These are phyloP conservation scores for Suillus placidus DNA, from an alignment of 768 basidiomycete genomes.

Conservation along the genomic window DNA sequence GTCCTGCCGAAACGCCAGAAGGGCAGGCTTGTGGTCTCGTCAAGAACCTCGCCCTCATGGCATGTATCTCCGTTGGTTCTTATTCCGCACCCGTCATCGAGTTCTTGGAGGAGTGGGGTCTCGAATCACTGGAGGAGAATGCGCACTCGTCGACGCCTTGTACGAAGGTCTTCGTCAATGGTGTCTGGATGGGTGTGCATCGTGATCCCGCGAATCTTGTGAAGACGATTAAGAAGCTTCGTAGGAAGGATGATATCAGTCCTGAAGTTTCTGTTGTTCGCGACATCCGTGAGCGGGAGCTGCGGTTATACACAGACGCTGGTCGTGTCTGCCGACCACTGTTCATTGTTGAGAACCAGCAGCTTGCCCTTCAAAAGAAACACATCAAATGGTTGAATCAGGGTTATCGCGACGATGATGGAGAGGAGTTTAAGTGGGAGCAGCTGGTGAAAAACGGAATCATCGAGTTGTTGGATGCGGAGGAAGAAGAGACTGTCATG, in stretches of 20 bases:
- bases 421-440: slow-evolving; percentile 77
- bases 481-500: slow-evolving; percentile 99
- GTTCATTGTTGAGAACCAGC: slow-evolving; percentile 94
- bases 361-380: slow-evolving; percentile 80
- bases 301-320: slow-evolving; percentile 94
- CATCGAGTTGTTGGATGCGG: slow-evolving; percentile 93
- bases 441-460: slow-evolving; percentile 84
- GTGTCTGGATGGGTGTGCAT: slow-evolving; percentile 99
- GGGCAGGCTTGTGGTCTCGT: slow-evolving; percentile 99
- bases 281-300: slow-evolving; percentile 94
- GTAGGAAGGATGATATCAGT: slow-evolving; percentile 93
- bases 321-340: slow-evolving; percentile 96
- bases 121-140: slow-evolving; percentile 94
- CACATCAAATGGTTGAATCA: slow-evolving; percentile 75
- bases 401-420: slow-evolving; percentile 58
- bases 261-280: slow-evolving; percentile 97
- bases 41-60: slow-evolving; percentile 97
- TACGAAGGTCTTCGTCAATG: slow-evolving; percentile 98
- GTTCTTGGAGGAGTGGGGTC: slow-evolving; percentile 98
- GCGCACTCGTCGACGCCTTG: slow-evolving; percentile 79
- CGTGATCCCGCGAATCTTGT: slow-evolving; percentile 92
- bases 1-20: slow-evolving; percentile 99
- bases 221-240: slow-evolving; percentile 88
- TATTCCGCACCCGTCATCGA: slow-evolving; percentile 96
- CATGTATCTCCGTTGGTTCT: slow-evolving; percentile 97